A percentile compares a stretch with the other conserved stretches of the same genome.
Conservation (phyloP, 441 rosid species). For the Dalechampia spathulata region DNA sequence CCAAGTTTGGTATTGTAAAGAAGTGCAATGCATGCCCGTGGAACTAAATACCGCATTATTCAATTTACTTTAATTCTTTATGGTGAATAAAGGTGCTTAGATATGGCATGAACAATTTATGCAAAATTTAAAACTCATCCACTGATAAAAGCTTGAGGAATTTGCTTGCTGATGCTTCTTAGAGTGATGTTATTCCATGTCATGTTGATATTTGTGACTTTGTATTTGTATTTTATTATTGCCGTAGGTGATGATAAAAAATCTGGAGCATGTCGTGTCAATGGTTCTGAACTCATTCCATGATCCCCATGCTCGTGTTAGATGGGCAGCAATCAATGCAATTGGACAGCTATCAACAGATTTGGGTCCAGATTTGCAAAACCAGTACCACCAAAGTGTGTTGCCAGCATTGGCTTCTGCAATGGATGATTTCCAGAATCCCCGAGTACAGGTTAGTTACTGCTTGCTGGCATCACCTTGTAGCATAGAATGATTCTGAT, state of each 20-base stretch:
- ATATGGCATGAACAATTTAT: too few relatives aligned
- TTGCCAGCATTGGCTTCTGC: conserved; percentile 77
- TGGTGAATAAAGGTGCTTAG: too few relatives aligned
- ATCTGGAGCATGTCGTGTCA: conserved; percentile 64
- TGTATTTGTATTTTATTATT: background rate
- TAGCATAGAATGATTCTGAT: background rate
- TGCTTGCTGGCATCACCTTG: background rate
- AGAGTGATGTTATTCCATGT: too few relatives aligned
- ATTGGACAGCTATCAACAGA: conserved; percentile 90
- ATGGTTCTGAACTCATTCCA: conserved; percentile 80
- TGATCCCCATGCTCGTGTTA: conserved; percentile 82
- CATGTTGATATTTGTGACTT: background rate
- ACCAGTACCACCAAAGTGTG: conserved; percentile 67
- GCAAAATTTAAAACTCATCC: too few relatives aligned
- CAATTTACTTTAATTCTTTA: too few relatives aligned
- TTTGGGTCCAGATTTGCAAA: conserved; percentile 96
- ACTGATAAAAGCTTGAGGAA: too few relatives aligned
- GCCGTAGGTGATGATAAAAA: conserved; percentile 69
- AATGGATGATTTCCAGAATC: conserved; percentile 94
- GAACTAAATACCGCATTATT: too few relatives aligned
- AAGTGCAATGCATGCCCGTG: too few relatives aligned
- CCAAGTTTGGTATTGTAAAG: too few relatives aligned
- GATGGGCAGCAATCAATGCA: conserved; percentile 97
- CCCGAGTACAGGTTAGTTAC: conserved; percentile 72
- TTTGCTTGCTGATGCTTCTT: too few relatives aligned